Evolutionary conservation across 2,329 filamentous ascomycete genomes (phyloP), one percentile per base, ranked within the genome.

Genomic region (Nemania sp.): DNA sequence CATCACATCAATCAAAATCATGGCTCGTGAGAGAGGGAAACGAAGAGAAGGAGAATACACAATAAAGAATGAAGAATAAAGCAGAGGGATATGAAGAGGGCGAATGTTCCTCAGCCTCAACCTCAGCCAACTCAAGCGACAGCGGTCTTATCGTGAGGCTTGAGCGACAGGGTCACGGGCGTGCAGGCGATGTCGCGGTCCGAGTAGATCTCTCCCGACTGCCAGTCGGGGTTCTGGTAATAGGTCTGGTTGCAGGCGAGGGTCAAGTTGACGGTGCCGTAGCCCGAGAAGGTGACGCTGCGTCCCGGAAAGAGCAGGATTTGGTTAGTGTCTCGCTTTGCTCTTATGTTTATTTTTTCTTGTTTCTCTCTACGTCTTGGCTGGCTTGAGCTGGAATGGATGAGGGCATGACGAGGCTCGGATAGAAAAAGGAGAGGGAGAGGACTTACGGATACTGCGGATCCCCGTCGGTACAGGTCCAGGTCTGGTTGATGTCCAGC

Each of bases 401-500:
- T 4, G 25, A 7, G 25, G 25, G 25, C 4, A 29, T 7, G 25
- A 29, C 25, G 25, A 7, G 25, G 25, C 25, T 4, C 3, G 25
- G 25, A 29, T 4, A 29, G 25, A 29, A 29, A 29, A 7, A 29
- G 7, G 25, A 29, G n/a, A 20, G 6, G 17, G 45, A 47, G 34
- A 47, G 15, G 32, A 72, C 74, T 69, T 64, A 77, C 74, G 77
- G 76, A 48, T 72, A 77, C 59, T 72, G 42, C 0, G 74, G 72
- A 60, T 81, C 78, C 13, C 62, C 34, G 32, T 78, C 77, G 46
- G 66, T 64, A 71, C 82, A 84, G 9, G 64, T 66, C 81, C 82
- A 84, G 3, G 75, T 79, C 74, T 84, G 81, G 71, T 80, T 80
- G 63, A 83, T 61, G 35, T 69, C 65, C 50, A 84, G 69, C 54